These are phyloP conservation scores for Harringtonia aguacate DNA, from an alignment of 2,329 filamentous ascomycete genomes.

Conservation along the genomic window DNA sequence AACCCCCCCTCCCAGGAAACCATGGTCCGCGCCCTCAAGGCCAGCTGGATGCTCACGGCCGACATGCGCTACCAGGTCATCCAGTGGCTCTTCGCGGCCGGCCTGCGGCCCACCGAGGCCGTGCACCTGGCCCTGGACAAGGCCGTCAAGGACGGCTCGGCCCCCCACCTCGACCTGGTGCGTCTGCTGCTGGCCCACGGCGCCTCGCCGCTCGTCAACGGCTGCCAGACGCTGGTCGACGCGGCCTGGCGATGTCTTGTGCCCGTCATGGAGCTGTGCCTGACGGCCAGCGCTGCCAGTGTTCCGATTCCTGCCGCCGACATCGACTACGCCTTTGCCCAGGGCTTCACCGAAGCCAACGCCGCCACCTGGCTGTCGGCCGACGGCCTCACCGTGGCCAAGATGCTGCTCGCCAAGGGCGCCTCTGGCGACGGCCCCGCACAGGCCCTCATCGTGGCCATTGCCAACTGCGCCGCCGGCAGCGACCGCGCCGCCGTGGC, in stretches of 20 bases:
- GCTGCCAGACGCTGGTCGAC: conserved; percentile 41
- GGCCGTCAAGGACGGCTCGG: conserved; percentile 38
- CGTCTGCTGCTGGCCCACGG: conserved; percentile 37
- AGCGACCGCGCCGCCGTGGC: conserved; percentile 25
- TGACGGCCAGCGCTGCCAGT: conserved; percentile 25
- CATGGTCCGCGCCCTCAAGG: conserved; percentile 39
- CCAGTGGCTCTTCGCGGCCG: conserved; percentile 39
- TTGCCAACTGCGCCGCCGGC: conserved; percentile 30
- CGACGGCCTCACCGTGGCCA: conserved; percentile 33
- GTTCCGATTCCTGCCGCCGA: conserved; percentile 31
- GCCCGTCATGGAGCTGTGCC: conserved; percentile 28
- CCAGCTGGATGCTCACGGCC: conserved; percentile 38
- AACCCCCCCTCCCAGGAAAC: conserved; percentile 30
- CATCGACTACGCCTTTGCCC: conserved; percentile 31
- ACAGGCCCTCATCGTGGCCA: conserved; percentile 31
- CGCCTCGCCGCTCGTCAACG: conserved; percentile 39
- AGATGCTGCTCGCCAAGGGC: conserved; percentile 37
- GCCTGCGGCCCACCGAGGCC: conserved; percentile 35
- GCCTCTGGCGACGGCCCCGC: conserved; percentile 34
- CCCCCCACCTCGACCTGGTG: conserved; percentile 35
- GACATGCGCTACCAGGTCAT: conserved; percentile 37
- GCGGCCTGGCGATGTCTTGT: conserved; percentile 29
- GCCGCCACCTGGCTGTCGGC: conserved; percentile 34
- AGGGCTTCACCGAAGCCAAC: conserved; percentile 30
- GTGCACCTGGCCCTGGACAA: conserved; percentile 39